Percentiles rank a stretch among this genome's conserved stretches.
phyloP scores from a whole-genome alignment of 2,329 filamentous ascomycete species.

The Exserohilum rostratum region DNA sequence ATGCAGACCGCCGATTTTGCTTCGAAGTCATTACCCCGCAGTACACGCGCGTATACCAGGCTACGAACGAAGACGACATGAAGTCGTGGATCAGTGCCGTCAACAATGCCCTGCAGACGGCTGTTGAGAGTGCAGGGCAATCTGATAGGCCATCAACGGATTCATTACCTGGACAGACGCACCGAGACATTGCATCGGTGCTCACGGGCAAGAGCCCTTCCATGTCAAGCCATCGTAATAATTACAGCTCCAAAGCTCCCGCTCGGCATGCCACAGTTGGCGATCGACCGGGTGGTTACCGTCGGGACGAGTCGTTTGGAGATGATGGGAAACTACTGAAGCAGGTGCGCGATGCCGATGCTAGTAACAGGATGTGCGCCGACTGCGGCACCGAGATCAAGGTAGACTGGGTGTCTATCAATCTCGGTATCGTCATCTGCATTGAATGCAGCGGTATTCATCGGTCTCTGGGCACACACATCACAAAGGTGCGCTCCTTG shows the following conservation, averaged over 20 bases:
- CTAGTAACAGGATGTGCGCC: conserved; percentile 91
- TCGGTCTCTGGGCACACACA: conserved; percentile 92
- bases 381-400: conserved; percentile 91
- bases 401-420: conserved; percentile 99
- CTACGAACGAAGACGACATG: conserved; percentile 97
- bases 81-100: conserved; percentile 94
- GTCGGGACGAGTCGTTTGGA: conserved; percentile 74
- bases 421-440: conserved; percentile 92
- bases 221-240: conserved; percentile 63
- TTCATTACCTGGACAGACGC: conserved; percentile 63
- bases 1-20: conserved; percentile 92
- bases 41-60: conserved; percentile 95
- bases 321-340: conserved; percentile 87
- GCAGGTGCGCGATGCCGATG: conserved; percentile 84
- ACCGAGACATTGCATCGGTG: conserved; percentile 89
- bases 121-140: conserved; percentile 78
- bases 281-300: conserved; percentile 73
- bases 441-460: conserved; percentile 99
- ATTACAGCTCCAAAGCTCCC: conserved; percentile 64
- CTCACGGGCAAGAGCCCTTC: conserved; percentile 90
- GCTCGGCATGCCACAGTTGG: conserved; percentile 89
- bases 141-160: conserved; percentile 56
- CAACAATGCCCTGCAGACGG: conserved; percentile 96
- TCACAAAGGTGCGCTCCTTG: conserved; percentile 94
- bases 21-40: conserved; percentile 98